Conservation (phyloP, 257 asterid species). For the Solanum medicagineum region DNA sequence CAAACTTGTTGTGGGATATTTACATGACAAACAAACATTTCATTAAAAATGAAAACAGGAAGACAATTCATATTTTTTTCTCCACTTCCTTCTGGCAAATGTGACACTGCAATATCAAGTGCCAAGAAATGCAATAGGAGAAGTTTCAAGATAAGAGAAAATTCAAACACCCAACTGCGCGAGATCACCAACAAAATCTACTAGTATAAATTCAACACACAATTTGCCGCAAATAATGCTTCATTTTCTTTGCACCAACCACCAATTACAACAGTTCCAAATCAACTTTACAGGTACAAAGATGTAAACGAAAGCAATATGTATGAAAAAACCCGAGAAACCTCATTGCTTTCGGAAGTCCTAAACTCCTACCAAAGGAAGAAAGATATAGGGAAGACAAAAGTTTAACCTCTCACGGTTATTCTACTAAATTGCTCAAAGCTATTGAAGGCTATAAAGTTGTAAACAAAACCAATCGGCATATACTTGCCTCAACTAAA, state of each 20-base stretch:
- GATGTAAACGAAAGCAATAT: neutral
- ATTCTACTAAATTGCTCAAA: constrained; percentile 5
- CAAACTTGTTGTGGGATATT: neutral
- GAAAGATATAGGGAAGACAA: constrained; percentile 10
- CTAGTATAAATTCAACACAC: neutral
- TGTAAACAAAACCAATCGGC: constrained; percentile 24
- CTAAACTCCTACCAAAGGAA: constrained; percentile 1
- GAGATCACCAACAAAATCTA: neutral
- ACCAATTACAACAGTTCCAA: constrained; percentile 39
- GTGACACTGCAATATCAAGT: neutral
- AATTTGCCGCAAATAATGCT: neutral
- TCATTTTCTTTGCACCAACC: constrained; percentile 22
- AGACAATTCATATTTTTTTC: neutral
- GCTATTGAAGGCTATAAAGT: neutral
- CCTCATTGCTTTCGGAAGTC: constrained; percentile 24
- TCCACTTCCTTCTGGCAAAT: neutral
- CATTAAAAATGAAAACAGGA: neutral
- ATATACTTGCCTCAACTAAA: constrained; percentile 24
- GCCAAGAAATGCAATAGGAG: neutral
- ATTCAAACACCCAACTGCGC: neutral
- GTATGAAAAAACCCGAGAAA: constrained; percentile 15
- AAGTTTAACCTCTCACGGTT: constrained; percentile 15
- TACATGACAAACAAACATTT: neutral
- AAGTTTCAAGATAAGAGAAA: neutral
- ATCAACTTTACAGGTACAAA: constrained; percentile 48